These are phyloP conservation scores for Flaveria trinervia DNA, from an alignment of 129 eudicot species.

Conservation along the genomic window DNA sequence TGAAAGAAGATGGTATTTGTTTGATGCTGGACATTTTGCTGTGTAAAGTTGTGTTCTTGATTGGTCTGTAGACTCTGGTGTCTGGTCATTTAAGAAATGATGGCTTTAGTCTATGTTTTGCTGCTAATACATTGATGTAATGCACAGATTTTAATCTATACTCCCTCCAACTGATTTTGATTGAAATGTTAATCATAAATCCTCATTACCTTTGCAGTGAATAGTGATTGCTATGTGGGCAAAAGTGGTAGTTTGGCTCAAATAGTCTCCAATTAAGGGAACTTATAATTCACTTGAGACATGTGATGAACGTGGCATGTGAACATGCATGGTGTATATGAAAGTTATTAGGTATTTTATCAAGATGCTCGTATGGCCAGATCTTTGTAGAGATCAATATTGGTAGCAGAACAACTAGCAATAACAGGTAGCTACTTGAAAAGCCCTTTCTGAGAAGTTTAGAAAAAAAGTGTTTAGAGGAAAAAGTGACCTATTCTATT, in stretches of 20 bases:
- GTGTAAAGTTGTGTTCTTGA: background rate
- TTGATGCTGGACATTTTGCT: background rate
- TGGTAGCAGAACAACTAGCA: background rate
- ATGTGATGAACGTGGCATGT: background rate
- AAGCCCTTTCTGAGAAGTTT: background rate
- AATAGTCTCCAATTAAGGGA: slow-evolving; percentile 1
- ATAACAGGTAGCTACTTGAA: background rate
- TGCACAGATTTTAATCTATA: background rate
- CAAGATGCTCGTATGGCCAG: background rate
- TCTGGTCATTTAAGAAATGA: background rate
- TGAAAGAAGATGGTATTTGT: background rate
- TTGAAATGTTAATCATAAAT: background rate
- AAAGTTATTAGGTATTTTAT: background rate
- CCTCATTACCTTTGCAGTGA: too few species aligned
- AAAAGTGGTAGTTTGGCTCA: background rate
- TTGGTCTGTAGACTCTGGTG: background rate
- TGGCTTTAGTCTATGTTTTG: background rate
- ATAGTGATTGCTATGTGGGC: background rate
- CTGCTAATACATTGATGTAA: background rate
- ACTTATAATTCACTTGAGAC: background rate
- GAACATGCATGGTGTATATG: background rate
- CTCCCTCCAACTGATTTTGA: background rate
- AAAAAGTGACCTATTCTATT: background rate
- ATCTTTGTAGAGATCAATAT: background rate
- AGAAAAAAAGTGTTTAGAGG: too few species aligned